These are phyloP conservation scores for Globisporangium uncinulatum DNA, from an alignment of 352 stramenopile genomes.

Conservation along the genomic window DNA sequence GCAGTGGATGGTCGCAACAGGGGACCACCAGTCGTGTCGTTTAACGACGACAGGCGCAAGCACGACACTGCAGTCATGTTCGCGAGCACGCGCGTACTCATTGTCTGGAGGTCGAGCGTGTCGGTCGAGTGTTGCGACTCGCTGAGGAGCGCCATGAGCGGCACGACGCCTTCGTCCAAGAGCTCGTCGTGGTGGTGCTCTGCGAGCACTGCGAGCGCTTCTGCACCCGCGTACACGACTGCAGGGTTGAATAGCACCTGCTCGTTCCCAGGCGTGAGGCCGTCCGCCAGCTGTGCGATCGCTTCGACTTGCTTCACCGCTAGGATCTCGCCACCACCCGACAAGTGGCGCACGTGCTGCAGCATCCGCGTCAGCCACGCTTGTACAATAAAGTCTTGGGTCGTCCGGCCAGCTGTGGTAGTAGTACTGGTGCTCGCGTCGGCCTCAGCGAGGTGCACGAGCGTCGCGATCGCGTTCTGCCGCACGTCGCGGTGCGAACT, in stretches of 20 bases:
- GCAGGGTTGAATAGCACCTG: slow-evolving; percentile 59
- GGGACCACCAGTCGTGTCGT: not conserved
- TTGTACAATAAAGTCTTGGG: slow-evolving; percentile 61
- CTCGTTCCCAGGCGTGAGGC: slow-evolving; percentile 73
- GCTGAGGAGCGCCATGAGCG: slow-evolving; percentile 51
- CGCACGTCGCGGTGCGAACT: slow-evolving; percentile 49
- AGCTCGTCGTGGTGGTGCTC: slow-evolving; percentile 63
- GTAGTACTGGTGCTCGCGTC: not conserved
- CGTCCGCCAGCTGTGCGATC: slow-evolving; percentile 66
- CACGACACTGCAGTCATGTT: slow-evolving; percentile 64
- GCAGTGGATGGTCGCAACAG: too few relatives aligned
- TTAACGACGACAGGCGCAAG: slow-evolving; percentile 17
- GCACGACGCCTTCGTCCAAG: slow-evolving; percentile 55
- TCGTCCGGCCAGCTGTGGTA: not conserved
- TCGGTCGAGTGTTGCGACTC: slow-evolving; percentile 21
- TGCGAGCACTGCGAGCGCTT: slow-evolving; percentile 59
- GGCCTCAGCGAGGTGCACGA: slow-evolving; percentile 58
- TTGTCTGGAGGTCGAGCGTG: slow-evolving; percentile 32
- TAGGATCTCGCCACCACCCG: slow-evolving; percentile 52
- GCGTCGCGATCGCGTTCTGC: slow-evolving; percentile 54
- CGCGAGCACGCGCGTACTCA: slow-evolving; percentile 72
- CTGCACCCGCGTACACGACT: slow-evolving; percentile 63
- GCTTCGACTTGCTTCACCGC: slow-evolving; percentile 76
- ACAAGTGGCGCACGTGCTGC: slow-evolving; percentile 56
- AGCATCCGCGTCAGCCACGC: slow-evolving; percentile 76